Evolutionary conservation across 2,329 filamentous ascomycete species (phyloP).

Genomic region (Neurospora sp.): DNA sequence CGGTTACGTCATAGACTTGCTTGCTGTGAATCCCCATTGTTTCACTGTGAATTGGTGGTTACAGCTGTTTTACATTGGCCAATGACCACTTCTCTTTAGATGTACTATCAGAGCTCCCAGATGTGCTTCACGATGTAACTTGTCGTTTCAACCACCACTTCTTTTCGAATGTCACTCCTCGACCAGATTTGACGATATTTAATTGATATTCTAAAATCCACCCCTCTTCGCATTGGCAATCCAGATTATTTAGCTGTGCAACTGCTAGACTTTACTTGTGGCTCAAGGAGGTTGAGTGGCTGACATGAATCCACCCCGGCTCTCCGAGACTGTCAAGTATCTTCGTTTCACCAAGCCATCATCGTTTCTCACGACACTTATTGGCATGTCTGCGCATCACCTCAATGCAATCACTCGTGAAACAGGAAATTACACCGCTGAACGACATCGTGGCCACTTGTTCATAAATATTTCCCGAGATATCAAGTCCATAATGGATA

Average conservation of each 20-base stretch:
- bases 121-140: neutral
- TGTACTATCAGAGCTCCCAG: neutral
- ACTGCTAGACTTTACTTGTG: neutral
- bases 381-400: neutral
- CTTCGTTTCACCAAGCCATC: neutral
- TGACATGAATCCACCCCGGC: neutral
- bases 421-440: neutral
- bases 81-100: neutral
- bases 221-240: neutral
- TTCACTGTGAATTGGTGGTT: neutral
- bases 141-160: neutral
- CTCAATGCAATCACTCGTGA: neutral
- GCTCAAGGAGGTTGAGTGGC: neutral
- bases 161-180: neutral
- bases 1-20: neutral
- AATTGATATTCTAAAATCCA: rapidly evolving
- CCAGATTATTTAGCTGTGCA: neutral
- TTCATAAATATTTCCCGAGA: neutral
- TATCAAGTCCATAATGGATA: rapidly evolving
- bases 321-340: neutral
- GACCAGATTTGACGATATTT: neutral
- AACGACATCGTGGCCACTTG: neutral
- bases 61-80: neutral
- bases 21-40: neutral
- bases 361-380: neutral